phyloP scores from a whole-genome alignment of 2,329 filamentous ascomycete genomes.

The Trichoderma breve region DNA sequence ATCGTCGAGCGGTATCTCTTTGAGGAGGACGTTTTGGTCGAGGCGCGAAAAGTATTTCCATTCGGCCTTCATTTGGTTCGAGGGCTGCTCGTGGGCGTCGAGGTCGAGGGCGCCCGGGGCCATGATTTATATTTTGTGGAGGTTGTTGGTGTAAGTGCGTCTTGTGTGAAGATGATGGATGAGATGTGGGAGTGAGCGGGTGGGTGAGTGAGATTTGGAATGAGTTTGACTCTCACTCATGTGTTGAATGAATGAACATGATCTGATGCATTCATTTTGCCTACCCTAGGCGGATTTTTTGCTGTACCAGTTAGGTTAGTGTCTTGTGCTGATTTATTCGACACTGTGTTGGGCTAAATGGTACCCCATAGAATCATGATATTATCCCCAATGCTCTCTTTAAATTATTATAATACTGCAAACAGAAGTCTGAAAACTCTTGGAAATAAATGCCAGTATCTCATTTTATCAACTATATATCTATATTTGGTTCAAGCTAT shows the following conservation, averaged over 20 bases:
- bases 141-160: background rate
- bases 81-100: constrained; percentile 77
- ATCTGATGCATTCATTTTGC: background rate
- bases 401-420: background rate
- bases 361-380: background rate
- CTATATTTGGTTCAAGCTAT: too few relatives aligned
- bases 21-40: constrained; percentile 49
- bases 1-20: constrained; percentile 59
- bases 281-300: background rate
- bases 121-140: constrained; percentile 24
- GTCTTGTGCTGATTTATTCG: background rate
- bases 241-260: background rate
- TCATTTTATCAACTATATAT: too few relatives aligned
- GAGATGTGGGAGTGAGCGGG: background rate
- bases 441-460: too few relatives aligned
- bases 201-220: background rate
- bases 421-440: background rate
- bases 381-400: background rate
- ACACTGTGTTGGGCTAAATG: background rate
- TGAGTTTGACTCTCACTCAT: background rate
- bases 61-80: constrained; percentile 62
- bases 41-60: constrained; percentile 75
- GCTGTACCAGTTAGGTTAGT: background rate
- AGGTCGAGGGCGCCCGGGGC: constrained; percentile 42
- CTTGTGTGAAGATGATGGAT: background rate